phyloP scores from a whole-genome alignment of 352 stramenopile genomes.

The Globisporangium nunn region DNA sequence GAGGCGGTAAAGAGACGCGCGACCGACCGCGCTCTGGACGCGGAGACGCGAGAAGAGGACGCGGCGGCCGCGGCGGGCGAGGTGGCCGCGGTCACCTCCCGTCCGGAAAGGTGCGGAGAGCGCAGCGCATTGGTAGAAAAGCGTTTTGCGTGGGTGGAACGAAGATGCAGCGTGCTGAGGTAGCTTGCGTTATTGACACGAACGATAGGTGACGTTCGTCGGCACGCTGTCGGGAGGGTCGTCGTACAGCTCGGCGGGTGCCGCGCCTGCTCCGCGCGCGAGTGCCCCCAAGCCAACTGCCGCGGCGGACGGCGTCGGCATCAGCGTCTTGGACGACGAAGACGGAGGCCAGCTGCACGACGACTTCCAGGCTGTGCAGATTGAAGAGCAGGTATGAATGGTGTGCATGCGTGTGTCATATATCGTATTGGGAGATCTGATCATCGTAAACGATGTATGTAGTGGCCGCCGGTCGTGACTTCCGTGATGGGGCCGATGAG shows the following conservation, averaged over 20 bases:
- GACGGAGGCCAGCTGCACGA: constrained; percentile 35
- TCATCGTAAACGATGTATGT: not conserved
- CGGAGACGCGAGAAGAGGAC: constrained; percentile 19
- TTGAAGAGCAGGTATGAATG: constrained; percentile 32
- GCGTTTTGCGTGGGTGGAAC: too few relatives aligned
- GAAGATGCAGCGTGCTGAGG: too few relatives aligned
- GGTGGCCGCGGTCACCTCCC: constrained; percentile 48
- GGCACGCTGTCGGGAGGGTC: constrained; percentile 76
- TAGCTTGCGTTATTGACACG: too few relatives aligned
- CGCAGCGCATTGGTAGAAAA: not conserved
- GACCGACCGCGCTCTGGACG: constrained; percentile 17
- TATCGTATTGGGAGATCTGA: too few relatives aligned
- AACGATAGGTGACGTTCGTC: constrained; percentile 52
- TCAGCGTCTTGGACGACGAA: constrained; percentile 77
- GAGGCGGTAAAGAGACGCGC: constrained; percentile 28
- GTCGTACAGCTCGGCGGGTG: constrained; percentile 49
- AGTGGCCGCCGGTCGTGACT: constrained; percentile 78
- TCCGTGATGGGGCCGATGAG: constrained; percentile 81
- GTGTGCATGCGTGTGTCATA: too few relatives aligned
- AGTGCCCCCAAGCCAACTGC: constrained; percentile 31
- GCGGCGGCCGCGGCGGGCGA: constrained; percentile 42
- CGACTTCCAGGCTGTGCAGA: constrained; percentile 41
- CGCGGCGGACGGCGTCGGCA: constrained; percentile 73
- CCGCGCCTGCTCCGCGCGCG: constrained; percentile 26
- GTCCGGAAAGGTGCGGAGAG: constrained; percentile 32